phyloP scores from a whole-genome alignment of 2,329 filamentous ascomycete genomes.

The Arthroderma sp. region DNA sequence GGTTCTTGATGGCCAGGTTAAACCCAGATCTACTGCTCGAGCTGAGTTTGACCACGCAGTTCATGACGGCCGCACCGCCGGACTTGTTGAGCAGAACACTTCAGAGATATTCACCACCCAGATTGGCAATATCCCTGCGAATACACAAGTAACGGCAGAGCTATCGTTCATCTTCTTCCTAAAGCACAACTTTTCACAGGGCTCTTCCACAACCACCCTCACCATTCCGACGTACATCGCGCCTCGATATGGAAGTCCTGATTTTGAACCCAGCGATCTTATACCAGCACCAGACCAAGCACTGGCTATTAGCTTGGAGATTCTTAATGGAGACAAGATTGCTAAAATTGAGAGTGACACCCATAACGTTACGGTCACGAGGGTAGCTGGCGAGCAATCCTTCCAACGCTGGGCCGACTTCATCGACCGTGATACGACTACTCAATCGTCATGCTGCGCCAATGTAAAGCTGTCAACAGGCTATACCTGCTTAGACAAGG shows the following conservation, averaged over 20 bases:
- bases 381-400: not conserved
- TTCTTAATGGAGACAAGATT: not conserved
- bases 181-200: conserved; percentile 6
- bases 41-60: conserved; percentile 49
- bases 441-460: not conserved
- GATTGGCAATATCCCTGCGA: conserved; percentile 55
- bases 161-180: conserved; percentile 6
- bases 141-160: conserved; percentile 2
- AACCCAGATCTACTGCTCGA: conserved; percentile 52
- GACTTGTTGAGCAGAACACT: conserved; percentile 51
- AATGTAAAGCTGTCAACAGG: not conserved
- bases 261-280: not conserved
- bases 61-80: conserved; percentile 48
- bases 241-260: conserved; percentile 6
- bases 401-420: conserved; percentile 7
- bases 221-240: conserved; percentile 6
- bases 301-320: not conserved
- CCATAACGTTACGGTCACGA: not conserved
- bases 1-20: conserved; percentile 48
- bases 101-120: conserved; percentile 57
- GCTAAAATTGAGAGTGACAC: not conserved
- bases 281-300: not conserved
- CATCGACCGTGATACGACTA: not conserved
- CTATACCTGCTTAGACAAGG: not conserved
- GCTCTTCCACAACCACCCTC: not conserved